Evolutionary conservation across 768 basidiomycete species (phyloP).

Genomic region (Xanthoconium stramineum): DNA sequence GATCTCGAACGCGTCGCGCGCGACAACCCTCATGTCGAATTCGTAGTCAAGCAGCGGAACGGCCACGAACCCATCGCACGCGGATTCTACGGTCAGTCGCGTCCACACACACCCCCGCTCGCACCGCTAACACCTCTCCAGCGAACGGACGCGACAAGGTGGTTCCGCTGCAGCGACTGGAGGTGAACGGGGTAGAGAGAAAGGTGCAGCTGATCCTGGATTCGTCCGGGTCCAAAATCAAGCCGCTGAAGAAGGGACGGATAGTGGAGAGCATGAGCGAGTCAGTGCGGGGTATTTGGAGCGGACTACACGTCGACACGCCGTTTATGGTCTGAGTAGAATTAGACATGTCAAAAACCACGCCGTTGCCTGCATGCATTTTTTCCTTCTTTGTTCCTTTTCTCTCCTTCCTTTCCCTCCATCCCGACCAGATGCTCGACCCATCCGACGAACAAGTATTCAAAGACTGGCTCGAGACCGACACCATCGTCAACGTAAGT

Average conservation of each 20-base stretch:
- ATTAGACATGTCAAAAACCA: conserved; percentile 28
- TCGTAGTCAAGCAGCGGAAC: conserved; percentile 75
- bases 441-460: conserved; percentile 10
- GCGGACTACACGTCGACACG: conserved; percentile 77
- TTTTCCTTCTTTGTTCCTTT: background rate
- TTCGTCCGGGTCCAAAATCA: conserved; percentile 84
- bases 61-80: conserved; percentile 76
- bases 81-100: conserved; percentile 69
- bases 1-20: conserved; percentile 63
- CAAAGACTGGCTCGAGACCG: conserved; percentile 15
- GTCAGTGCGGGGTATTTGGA: conserved; percentile 86
- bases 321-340: conserved; percentile 49
- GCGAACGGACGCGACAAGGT: conserved; percentile 90
- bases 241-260: conserved; percentile 61
- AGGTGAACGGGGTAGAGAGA: conserved; percentile 67
- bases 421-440: background rate
- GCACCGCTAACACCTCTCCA: conserved; percentile 33
- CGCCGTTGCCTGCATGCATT: conserved; percentile 30
- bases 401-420: background rate
- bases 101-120: background rate
- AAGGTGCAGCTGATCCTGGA: conserved; percentile 85
- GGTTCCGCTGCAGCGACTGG: conserved; percentile 71
- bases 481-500: conserved; percentile 28
- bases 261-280: conserved; percentile 77
- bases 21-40: conserved; percentile 77